Percentiles rank a stretch among this genome's conserved stretches.
phyloP scores from a whole-genome alignment of 2,329 filamentous ascomycete species.

The Aspergillus proliferans region DNA sequence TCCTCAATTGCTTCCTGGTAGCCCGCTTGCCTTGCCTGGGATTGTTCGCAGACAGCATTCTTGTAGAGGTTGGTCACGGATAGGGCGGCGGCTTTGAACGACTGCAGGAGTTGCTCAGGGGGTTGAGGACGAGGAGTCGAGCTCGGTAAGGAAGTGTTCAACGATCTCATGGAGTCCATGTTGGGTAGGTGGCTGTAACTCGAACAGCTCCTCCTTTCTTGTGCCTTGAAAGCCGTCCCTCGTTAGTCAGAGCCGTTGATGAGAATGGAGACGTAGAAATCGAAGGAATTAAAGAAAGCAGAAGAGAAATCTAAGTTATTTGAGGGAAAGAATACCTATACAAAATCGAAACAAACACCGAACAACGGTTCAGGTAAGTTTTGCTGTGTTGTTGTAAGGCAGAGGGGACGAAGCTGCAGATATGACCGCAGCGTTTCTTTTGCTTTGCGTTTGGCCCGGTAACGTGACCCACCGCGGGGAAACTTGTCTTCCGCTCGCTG shows the following conservation, averaged over 20 bases:
- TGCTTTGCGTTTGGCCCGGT: slow-evolving; percentile 17
- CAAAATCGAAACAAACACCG: neutral
- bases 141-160: slow-evolving; percentile 56
- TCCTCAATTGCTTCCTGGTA: slow-evolving; percentile 95
- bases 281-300: slow-evolving; percentile 1
- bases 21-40: slow-evolving; percentile 68
- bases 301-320: neutral
- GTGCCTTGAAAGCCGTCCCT: slow-evolving; percentile 2
- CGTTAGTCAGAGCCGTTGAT: slow-evolving; percentile 3
- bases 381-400: slow-evolving; percentile 2
- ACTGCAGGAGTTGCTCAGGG: slow-evolving; percentile 62
- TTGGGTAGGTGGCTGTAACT: slow-evolving; percentile 4
- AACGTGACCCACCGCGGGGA: slow-evolving; percentile 34
- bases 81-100: slow-evolving; percentile 86
- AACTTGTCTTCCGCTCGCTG: slow-evolving; percentile 21
- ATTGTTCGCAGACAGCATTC: slow-evolving; percentile 71
- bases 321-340: neutral
- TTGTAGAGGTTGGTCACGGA: slow-evolving; percentile 97
- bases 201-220: slow-evolving; percentile 3
- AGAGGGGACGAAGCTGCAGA: slow-evolving; percentile 7
- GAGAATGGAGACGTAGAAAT: slow-evolving; percentile 3
- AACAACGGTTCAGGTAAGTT: slow-evolving; percentile 3
- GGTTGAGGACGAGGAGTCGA: slow-evolving; percentile 44
- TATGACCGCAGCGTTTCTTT: slow-evolving; percentile 2
- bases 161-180: slow-evolving; percentile 61